These are phyloP conservation scores for Paracorniculantispora psalliotae DNA, from an alignment of 2,329 filamentous ascomycete genomes.

Conservation along the genomic window DNA sequence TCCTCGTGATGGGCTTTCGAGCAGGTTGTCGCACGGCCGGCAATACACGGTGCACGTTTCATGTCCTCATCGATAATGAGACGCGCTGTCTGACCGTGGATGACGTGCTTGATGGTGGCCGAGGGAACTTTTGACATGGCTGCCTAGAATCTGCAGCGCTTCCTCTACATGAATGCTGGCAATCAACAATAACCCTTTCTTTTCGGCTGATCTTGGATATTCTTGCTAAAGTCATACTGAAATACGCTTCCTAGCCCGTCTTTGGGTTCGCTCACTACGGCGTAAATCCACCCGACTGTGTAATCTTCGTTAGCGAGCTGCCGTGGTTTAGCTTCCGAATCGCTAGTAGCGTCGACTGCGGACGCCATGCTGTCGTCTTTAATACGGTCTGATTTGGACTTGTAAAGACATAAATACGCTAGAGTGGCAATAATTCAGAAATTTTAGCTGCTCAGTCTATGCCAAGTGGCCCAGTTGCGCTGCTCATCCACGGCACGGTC, in stretches of 20 bases:
- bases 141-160: too few species aligned
- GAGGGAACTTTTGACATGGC: too few species aligned
- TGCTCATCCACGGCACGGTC: too few species aligned
- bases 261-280: neutral
- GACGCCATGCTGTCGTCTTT: neutral
- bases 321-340: neutral
- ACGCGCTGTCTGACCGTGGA: constrained; percentile 32
- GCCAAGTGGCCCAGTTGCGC: neutral
- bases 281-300: neutral
- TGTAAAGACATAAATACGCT: neutral
- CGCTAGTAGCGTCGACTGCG: neutral
- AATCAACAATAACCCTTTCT: neutral
- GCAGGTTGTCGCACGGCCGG: constrained; percentile 37
- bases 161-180: neutral
- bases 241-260: neutral
- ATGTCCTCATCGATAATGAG: constrained; percentile 37
- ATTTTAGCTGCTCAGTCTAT: neutral
- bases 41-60: constrained; percentile 28
- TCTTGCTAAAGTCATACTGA: neutral
- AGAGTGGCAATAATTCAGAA: neutral
- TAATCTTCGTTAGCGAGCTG: neutral
- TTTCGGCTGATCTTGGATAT: neutral
- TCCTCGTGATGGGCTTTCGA: constrained; percentile 38
- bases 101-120: too few species aligned
- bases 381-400: neutral